Evolutionary conservation across 441 rosid species (phyloP).

Genomic region (Pelargonium citronellum): DNA sequence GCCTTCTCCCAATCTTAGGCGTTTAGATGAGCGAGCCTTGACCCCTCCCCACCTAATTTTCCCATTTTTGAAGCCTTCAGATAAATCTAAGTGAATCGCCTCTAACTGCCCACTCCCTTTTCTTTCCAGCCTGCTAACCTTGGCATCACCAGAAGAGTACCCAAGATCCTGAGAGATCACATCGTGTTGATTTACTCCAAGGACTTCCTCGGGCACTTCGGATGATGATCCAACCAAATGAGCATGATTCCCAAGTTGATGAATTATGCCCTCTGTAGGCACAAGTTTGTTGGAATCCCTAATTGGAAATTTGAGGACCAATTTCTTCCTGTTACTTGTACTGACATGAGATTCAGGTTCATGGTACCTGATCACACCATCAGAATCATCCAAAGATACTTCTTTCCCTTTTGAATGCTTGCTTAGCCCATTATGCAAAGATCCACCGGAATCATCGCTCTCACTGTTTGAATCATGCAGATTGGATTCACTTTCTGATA

Average conservation of each 20-base stretch:
- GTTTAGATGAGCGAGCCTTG: conserved; percentile 74
- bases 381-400: conserved; percentile 45
- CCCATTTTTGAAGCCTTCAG: conserved; percentile 42
- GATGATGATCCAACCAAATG: conserved; percentile 43
- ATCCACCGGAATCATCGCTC: conserved; percentile 60
- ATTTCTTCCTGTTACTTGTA: conserved; percentile 50
- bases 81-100: conserved; percentile 34
- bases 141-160: conserved; percentile 29
- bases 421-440: conserved; percentile 40
- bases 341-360: conserved; percentile 42
- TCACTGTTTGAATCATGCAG: conserved; percentile 49
- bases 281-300: conserved; percentile 47
- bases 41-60: conserved; percentile 85
- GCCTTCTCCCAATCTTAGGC: conserved; percentile 52
- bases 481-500: conserved; percentile 66
- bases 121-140: conserved; percentile 21
- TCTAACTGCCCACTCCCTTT: conserved; percentile 27
- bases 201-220: conserved; percentile 28
- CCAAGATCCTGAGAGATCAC: conserved; percentile 22
- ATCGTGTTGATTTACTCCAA: conserved; percentile 29
- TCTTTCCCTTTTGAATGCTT: conserved; percentile 69
- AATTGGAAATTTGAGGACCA: conserved; percentile 72
- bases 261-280: conserved; percentile 27
- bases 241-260: conserved; percentile 25
- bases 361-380: conserved; percentile 33